phyloP scores from a whole-genome alignment of 148 eudicot genomes.

The Dysphania ambrosioides region DNA sequence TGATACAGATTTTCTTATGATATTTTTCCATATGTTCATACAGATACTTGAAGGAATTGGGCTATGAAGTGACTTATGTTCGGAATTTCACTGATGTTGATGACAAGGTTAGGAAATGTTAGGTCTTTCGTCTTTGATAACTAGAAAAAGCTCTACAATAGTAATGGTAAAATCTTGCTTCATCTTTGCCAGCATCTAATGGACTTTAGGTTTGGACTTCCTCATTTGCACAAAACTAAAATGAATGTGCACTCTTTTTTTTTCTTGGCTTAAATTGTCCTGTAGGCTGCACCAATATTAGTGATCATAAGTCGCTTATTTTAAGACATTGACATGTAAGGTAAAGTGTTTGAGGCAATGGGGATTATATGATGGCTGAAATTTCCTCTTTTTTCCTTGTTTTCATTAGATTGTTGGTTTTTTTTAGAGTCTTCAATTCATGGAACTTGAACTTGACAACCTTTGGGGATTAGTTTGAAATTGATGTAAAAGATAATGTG shows the following conservation, averaged over 20 bases:
- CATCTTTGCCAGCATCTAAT: not conserved
- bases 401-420: too few species aligned
- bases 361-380: too few species aligned
- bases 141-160: not conserved
- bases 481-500: not conserved
- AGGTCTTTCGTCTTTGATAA: not conserved
- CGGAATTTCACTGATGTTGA: slow-evolving; percentile 98
- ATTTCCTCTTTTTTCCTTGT: not conserved
- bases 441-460: not conserved
- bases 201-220: not conserved
- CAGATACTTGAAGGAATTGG: slow-evolving; percentile 67
- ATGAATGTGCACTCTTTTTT: not conserved
- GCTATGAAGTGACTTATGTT: slow-evolving; percentile 78
- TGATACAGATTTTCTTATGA: not conserved
- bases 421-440: too few species aligned
- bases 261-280: not conserved
- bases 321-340: not conserved
- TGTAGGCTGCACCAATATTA: not conserved
- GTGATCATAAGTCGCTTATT: not conserved
- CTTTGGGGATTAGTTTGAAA: not conserved
- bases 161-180: not conserved
- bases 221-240: not conserved
- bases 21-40: slow-evolving; percentile 20
- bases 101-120: slow-evolving; percentile 74
- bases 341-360: not conserved